phyloP scores from a whole-genome alignment of 805 yeast genomes.

The Starmerella powellii region DNA sequence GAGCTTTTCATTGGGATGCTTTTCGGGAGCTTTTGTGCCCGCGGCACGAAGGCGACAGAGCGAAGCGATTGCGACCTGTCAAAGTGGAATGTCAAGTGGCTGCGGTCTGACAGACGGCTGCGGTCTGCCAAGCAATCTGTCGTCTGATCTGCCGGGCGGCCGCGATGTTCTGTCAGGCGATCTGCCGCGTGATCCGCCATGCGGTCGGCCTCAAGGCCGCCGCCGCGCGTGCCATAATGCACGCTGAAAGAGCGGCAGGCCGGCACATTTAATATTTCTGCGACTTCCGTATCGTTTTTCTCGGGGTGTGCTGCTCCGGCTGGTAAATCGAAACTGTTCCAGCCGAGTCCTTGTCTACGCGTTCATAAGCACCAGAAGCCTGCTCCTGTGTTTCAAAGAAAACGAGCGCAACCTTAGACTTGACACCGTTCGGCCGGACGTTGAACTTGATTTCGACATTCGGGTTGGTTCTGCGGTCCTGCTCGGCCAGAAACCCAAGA shows the following conservation, averaged over 20 bases:
- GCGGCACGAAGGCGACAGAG: no score
- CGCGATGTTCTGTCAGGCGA: no score
- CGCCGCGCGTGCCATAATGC: no score
- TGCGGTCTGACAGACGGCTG: no score
- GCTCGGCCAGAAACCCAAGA: slow-evolving; percentile 25
- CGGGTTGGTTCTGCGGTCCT: slow-evolving; percentile 28
- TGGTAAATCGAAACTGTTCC: slow-evolving; percentile 22
- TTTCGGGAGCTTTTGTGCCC: no score
- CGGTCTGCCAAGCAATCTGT: no score
- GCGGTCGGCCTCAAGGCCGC: no score
- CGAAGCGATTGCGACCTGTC: no score
- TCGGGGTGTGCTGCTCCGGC: slow-evolving; percentile 8
- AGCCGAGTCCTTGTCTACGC: slow-evolving; percentile 27
- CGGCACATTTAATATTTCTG: background rate
- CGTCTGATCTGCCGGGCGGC: no score
- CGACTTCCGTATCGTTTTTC: background rate
- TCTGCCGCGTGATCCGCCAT: no score
- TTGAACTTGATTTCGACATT: slow-evolving; percentile 25
- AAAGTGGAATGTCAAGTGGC: no score
- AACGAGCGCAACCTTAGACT: slow-evolving; percentile 29
- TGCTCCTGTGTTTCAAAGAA: slow-evolving; percentile 30
- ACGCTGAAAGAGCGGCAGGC: background rate
- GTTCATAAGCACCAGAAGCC: slow-evolving; percentile 29
- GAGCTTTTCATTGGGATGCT: no score
- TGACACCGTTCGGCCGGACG: slow-evolving; percentile 22